Evolutionary conservation across 192 early-diverging fungal genomes (phyloP).

Genomic region (Coemansia sp.): DNA sequence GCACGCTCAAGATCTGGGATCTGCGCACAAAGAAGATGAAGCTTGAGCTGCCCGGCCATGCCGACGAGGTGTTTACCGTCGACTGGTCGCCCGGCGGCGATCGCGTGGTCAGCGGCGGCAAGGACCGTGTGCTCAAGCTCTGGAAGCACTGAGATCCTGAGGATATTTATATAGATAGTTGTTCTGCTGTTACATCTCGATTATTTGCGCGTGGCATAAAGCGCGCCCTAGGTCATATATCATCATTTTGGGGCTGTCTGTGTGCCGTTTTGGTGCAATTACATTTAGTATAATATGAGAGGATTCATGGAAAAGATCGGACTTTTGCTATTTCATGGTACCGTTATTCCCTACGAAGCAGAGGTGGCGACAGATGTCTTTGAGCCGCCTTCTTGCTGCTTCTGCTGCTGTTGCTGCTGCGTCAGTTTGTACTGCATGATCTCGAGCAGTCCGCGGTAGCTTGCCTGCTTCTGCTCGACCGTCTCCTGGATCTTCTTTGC

Average conservation of each 20-base stretch:
- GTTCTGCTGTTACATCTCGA: not conserved
- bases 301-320: no score
- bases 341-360: not conserved
- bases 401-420: conserved; percentile 39
- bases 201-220: no score
- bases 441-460: conserved; percentile 54
- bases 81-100: conserved; percentile 96
- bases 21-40: conserved; percentile 87
- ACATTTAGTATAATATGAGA: no score
- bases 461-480: conserved; percentile 74
- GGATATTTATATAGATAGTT: no score
- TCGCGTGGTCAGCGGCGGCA: conserved; percentile 89
- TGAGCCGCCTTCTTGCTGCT: conserved; percentile 11
- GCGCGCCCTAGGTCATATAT: no score
- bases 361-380: not conserved
- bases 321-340: no score
- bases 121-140: conserved; percentile 89
- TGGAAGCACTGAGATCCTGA: conserved; percentile 57
- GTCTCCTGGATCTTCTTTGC: conserved; percentile 80
- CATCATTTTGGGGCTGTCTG: no score
- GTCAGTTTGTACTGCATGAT: conserved; percentile 52
- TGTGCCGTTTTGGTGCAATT: no score
- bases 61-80: conserved; percentile 91
- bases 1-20: conserved; percentile 93
- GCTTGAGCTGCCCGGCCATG: conserved; percentile 93